These are phyloP conservation scores for Globisporangium abappressorium DNA, from an alignment of 352 stramenopile species.

Conservation along the genomic window DNA sequence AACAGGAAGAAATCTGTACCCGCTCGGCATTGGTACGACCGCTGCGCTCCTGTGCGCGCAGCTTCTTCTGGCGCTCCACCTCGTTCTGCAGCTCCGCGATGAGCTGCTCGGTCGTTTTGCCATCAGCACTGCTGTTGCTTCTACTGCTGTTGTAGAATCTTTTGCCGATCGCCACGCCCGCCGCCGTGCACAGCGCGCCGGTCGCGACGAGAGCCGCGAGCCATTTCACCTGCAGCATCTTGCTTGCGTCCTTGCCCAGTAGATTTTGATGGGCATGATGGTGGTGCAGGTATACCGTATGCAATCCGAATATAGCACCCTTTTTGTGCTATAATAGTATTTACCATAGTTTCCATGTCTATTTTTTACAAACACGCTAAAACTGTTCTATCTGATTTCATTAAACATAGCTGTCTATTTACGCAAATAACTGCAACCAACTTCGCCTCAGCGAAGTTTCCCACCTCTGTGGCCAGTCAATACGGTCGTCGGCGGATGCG, in stretches of 20 bases:
- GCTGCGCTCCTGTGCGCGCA: constrained; percentile 68
- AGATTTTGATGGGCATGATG: not conserved
- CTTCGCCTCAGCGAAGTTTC: too few relatives aligned
- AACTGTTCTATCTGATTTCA: too few relatives aligned
- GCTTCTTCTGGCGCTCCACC: constrained; percentile 63
- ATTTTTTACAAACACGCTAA: not conserved
- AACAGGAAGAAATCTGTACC: constrained; percentile 6
- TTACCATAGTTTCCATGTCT: not conserved
- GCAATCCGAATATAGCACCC: not conserved
- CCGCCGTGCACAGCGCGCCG: constrained; percentile 11
- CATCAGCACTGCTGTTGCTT: not conserved
- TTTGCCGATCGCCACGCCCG: constrained; percentile 11
- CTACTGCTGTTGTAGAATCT: not conserved
- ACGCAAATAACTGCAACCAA: too few relatives aligned
- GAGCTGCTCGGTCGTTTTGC: constrained; percentile 25
- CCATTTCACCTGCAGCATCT: constrained; percentile 12
- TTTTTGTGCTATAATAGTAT: not conserved
- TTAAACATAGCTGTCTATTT: too few relatives aligned
- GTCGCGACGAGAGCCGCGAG: constrained; percentile 15
- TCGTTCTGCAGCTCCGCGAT: constrained; percentile 55
- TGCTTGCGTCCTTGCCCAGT: not conserved
- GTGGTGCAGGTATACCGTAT: not conserved
- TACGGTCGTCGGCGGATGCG: too few relatives aligned
- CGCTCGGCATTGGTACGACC: constrained; percentile 73
- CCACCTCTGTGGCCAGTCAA: too few relatives aligned